phyloP scores from a whole-genome alignment of 805 yeast species.

The Torulaspora microellipsoides region DNA sequence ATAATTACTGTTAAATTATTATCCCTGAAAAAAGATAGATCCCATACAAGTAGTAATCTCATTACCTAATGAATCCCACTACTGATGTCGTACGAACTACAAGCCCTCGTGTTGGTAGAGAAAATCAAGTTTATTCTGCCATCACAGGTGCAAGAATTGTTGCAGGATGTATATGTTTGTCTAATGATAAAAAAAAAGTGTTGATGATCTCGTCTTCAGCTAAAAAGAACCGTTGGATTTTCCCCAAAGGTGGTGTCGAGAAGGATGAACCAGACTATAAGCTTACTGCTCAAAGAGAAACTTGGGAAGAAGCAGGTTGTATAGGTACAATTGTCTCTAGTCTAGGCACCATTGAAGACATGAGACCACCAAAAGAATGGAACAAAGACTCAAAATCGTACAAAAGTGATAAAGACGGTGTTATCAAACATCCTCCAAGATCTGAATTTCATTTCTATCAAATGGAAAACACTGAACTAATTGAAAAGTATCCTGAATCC shows the following conservation, averaged over 20 bases:
- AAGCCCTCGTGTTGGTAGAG: constrained; percentile 51
- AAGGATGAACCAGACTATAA: constrained; percentile 55
- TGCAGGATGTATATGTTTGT: constrained; percentile 85
- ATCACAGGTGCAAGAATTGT: constrained; percentile 76
- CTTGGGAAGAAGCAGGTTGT: constrained; percentile 98
- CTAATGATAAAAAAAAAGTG: constrained; percentile 52
- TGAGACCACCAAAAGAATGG: constrained; percentile 47
- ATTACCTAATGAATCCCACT: background rate
- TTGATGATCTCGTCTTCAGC: constrained; percentile 75
- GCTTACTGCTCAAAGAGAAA: constrained; percentile 71
- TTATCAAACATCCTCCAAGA: constrained; percentile 51
- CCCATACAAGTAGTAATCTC: background rate
- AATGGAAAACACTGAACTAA: constrained; percentile 54
- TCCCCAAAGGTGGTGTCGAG: constrained; percentile 97
- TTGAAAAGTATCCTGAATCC: constrained; percentile 72
- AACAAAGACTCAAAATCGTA: constrained; percentile 22
- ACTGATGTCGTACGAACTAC: constrained; percentile 29
- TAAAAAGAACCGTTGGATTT: constrained; percentile 68
- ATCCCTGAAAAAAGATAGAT: background rate
- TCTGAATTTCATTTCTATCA: constrained; percentile 89
- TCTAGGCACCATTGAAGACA: constrained; percentile 66
- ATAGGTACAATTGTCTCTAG: constrained; percentile 53
- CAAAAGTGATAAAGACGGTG: constrained; percentile 23
- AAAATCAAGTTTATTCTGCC: constrained; percentile 53
- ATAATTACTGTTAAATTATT: background rate